Evolutionary conservation across 2,329 filamentous ascomycete genomes (phyloP).

Genomic region (Epicoccum nigrum): DNA sequence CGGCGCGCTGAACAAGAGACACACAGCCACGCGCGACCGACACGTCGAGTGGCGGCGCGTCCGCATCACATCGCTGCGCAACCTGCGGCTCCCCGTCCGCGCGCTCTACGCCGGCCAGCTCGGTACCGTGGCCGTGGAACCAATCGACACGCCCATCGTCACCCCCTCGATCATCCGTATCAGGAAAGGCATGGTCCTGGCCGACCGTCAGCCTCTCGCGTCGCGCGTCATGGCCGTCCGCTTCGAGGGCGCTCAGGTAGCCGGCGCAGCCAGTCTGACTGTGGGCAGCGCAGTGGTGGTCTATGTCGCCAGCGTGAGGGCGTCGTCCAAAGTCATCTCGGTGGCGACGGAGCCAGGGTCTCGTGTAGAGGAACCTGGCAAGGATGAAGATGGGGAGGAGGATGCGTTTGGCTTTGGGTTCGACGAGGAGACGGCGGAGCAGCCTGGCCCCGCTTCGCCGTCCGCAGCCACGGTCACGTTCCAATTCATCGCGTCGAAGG

Average conservation of each 20-base stretch:
- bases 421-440: conserved; percentile 40
- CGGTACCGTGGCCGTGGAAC: conserved; percentile 81
- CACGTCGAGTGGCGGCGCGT: conserved; percentile 75
- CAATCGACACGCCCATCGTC: conserved; percentile 34
- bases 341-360: conserved; percentile 34
- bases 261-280: conserved; percentile 67
- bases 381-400: conserved; percentile 15
- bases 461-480: conserved; percentile 63
- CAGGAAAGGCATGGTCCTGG: conserved; percentile 83
- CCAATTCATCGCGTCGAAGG: conserved; percentile 70
- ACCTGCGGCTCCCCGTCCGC: conserved; percentile 81
- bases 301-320: conserved; percentile 86
- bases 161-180: conserved; percentile 50
- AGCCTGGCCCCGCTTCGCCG: background rate
- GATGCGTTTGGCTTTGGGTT: conserved; percentile 66
- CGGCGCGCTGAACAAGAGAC: conserved; percentile 49
- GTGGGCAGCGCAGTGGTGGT: conserved; percentile 76
- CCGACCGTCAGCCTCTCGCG: conserved; percentile 62
- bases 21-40: conserved; percentile 19
- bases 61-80: conserved; percentile 83
- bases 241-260: conserved; percentile 62
- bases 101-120: conserved; percentile 80
- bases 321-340: conserved; percentile 74
- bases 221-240: conserved; percentile 62
- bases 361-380: conserved; percentile 20